A percentile compares a stretch with the other conserved stretches of the same genome.
phyloP scores from a whole-genome alignment of 306 rosid species.

The Fragaria ananassa region DNA sequence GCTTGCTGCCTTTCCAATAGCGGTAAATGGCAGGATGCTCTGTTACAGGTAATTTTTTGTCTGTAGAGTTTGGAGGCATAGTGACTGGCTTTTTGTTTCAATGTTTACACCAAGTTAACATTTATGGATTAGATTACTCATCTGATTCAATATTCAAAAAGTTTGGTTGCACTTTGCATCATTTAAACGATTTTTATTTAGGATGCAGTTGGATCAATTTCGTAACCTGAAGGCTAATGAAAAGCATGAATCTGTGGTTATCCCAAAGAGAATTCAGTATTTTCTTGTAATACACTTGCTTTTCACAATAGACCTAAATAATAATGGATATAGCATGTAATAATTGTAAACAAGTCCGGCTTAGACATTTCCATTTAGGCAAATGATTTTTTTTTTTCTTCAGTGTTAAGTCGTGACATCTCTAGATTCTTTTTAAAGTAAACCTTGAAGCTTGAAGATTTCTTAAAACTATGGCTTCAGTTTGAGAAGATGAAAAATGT shows the following conservation, averaged over 20 bases:
- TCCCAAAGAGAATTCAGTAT: neutral
- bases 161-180: neutral
- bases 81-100: neutral
- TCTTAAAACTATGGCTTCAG: constrained; percentile 42
- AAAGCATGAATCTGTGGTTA: neutral
- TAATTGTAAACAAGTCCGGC: neutral
- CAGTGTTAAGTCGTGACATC: neutral
- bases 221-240: neutral
- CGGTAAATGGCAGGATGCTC: constrained; percentile 90
- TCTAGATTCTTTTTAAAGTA: neutral
- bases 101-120: neutral
- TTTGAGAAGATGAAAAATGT: constrained; percentile 67
- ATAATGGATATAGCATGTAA: neutral
- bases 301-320: neutral
- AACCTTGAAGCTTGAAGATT: constrained; percentile 12
- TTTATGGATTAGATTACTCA: neutral
- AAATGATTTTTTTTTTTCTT: neutral
- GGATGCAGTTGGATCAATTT: neutral
- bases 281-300: neutral
- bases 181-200: neutral
- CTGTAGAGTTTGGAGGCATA: neutral
- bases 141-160: constrained; percentile 5
- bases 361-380: neutral
- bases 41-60: constrained; percentile 54
- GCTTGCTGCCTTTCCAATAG: constrained; percentile 85